These are phyloP conservation scores for Penicillium sp. DNA, from an alignment of 2,329 filamentous ascomycete genomes.

Conservation along the genomic window DNA sequence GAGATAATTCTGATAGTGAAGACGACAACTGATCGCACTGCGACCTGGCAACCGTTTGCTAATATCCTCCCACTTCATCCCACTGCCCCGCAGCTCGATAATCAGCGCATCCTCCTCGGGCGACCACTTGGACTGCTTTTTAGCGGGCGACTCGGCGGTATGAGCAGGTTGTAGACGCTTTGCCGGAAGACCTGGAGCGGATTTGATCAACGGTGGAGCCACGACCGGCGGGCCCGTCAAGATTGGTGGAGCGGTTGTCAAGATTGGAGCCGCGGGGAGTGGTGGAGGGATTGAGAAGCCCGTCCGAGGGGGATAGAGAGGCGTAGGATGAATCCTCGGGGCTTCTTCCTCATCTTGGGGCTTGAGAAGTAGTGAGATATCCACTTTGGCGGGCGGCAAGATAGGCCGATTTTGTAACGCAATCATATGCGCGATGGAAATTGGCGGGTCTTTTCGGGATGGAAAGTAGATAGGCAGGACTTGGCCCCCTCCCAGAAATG, in stretches of 20 bases:
- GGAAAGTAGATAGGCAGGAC: conserved; percentile 9
- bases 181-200: conserved; percentile 38
- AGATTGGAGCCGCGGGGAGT: conserved; percentile 39
- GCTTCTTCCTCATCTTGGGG: conserved; percentile 53
- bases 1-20: conserved; percentile 97
- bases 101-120: conserved; percentile 91
- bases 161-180: conserved; percentile 56
- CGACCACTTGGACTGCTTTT: conserved; percentile 97
- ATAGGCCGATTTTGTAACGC: conserved; percentile 49
- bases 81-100: conserved; percentile 84
- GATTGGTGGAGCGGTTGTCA: conserved; percentile 10
- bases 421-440: conserved; percentile 50
- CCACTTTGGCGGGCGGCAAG: conserved; percentile 73
- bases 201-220: conserved; percentile 38
- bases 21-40: conserved; percentile 89
- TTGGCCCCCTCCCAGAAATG: conserved; percentile 6
- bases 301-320: conserved; percentile 43
- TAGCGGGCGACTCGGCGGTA: conserved; percentile 70
- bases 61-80: conserved; percentile 99
- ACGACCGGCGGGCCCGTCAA: conserved; percentile 28
- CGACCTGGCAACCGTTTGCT: conserved; percentile 87
- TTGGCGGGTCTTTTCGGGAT: conserved; percentile 10
- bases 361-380: conserved; percentile 91
- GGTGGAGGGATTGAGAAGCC: conserved; percentile 29
- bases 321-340: conserved; percentile 33